phyloP scores from a whole-genome alignment of 2,329 filamentous ascomycete genomes.

The Aspergillus intermedius region DNA sequence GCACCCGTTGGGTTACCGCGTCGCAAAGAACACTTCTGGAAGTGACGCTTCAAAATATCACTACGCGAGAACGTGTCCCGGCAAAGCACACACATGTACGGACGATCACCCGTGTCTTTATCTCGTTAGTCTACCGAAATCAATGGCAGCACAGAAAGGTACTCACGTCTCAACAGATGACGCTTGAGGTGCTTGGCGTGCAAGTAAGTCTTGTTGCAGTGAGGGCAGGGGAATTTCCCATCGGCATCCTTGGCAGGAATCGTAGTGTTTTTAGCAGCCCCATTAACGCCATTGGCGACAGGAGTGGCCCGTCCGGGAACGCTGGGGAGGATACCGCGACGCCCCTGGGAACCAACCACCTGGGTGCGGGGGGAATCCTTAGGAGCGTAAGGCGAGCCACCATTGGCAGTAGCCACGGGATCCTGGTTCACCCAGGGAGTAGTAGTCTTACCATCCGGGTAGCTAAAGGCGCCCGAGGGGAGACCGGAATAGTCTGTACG shows the following conservation, averaged over 20 bases:
- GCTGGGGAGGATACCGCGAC: slow-evolving; percentile 84
- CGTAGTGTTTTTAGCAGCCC: slow-evolving; percentile 67
- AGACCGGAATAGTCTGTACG: slow-evolving; percentile 58
- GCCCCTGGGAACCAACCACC: slow-evolving; percentile 89
- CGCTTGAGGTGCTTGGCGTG: slow-evolving; percentile 97
- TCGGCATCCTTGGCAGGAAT: slow-evolving; percentile 94
- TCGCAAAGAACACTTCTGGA: slow-evolving; percentile 96
- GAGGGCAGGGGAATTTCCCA: slow-evolving; percentile 95
- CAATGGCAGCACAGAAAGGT: slow-evolving; percentile 3
- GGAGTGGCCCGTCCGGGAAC: slow-evolving; percentile 79
- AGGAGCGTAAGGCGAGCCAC: slow-evolving; percentile 31
- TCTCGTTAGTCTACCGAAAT: slow-evolving; percentile 4
- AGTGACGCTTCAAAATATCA: slow-evolving; percentile 97
- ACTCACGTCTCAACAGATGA: slow-evolving; percentile 92
- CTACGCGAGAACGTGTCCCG: slow-evolving; percentile 96
- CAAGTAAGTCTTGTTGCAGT: slow-evolving; percentile 96
- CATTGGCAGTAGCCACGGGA: slow-evolving; percentile 33
- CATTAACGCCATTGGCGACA: slow-evolving; percentile 55
- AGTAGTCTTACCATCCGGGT: slow-evolving; percentile 49
- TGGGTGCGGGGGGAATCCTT: slow-evolving; percentile 57
- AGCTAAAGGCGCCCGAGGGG: slow-evolving; percentile 61
- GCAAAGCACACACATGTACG: slow-evolving; percentile 96
- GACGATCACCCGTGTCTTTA: slow-evolving; percentile 89
- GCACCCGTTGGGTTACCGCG: slow-evolving; percentile 92
- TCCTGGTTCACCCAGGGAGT: slow-evolving; percentile 42